Percentiles rank a stretch among this genome's conserved stretches.
phyloP scores from a whole-genome alignment of 1,139 yeast species.

The Candida mesenterica region DNA sequence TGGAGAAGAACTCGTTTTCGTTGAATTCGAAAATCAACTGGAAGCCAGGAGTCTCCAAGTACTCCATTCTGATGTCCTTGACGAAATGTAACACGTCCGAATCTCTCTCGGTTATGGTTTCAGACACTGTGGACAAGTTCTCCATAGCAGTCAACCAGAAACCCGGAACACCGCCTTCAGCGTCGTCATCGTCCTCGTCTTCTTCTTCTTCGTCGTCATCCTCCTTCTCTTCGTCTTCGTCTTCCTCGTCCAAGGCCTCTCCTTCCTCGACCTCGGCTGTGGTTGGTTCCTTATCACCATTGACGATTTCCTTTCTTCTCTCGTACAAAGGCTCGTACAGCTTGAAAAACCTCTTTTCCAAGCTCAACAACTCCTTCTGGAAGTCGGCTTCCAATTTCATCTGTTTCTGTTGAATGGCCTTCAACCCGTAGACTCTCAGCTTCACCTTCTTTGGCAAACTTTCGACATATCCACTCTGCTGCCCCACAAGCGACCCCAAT shows the following conservation, averaged over 20 bases:
- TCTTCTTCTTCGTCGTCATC: conserved; percentile 46
- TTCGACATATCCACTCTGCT: conserved; percentile 82
- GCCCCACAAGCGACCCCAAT: conserved; percentile 80
- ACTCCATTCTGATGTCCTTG: conserved; percentile 74
- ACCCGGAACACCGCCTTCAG: conserved; percentile 75
- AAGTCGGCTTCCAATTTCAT: conserved; percentile 85
- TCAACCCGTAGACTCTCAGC: conserved; percentile 77
- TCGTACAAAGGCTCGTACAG: conserved; percentile 77
- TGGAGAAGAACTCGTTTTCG: conserved; percentile 76
- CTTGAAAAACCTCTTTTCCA: conserved; percentile 77
- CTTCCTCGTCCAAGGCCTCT: conserved; percentile 52
- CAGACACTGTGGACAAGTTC: conserved; percentile 78
- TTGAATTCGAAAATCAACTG: conserved; percentile 77
- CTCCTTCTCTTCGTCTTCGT: conserved; percentile 22
- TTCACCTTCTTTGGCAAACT: conserved; percentile 73
- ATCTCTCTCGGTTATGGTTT: conserved; percentile 87
- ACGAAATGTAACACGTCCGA: conserved; percentile 74
- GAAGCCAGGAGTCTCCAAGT: conserved; percentile 88
- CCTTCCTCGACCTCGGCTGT: conserved; percentile 78
- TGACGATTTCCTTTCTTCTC: conserved; percentile 69
- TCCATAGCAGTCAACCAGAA: conserved; percentile 97
- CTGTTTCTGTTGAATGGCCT: conserved; percentile 80
- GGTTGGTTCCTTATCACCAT: conserved; percentile 76
- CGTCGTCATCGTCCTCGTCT: conserved; percentile 39
- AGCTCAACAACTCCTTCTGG: conserved; percentile 81